These are phyloP conservation scores for Viridothelium virens DNA, from an alignment of 495 filamentous ascomycete genomes.

Conservation along the genomic window DNA sequence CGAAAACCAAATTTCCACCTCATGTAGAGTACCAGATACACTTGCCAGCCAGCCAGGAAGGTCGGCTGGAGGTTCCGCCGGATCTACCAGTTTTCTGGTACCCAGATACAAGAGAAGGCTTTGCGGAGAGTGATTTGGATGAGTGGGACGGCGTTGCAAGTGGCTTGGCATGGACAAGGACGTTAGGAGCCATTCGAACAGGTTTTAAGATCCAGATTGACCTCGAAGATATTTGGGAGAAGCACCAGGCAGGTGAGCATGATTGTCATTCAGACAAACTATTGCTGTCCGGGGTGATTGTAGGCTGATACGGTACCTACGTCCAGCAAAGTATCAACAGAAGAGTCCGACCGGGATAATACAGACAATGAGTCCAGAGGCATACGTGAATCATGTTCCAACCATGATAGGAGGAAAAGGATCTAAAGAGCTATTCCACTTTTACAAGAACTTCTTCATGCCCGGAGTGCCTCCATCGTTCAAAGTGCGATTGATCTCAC, in stretches of 20 bases:
- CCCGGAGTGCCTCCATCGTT: conserved; percentile 30
- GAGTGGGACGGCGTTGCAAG: conserved; percentile 48
- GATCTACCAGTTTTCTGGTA: conserved; percentile 42
- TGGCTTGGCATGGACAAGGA: conserved; percentile 49
- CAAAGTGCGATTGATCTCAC: conserved; percentile 28
- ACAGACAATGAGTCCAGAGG: conserved; percentile 28
- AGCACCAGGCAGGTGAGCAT: conserved; percentile 24
- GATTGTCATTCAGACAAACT: background rate
- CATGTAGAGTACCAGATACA: conserved; percentile 47
- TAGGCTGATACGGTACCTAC: background rate
- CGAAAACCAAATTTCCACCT: conserved; percentile 42
- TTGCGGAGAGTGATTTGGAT: conserved; percentile 49
- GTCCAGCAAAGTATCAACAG: background rate
- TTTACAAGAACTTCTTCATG: conserved; percentile 36
- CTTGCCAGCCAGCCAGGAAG: conserved; percentile 37
- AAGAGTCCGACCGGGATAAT: conserved; percentile 27
- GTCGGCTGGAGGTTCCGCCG: conserved; percentile 24
- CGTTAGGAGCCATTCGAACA: conserved; percentile 35
- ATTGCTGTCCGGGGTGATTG: background rate
- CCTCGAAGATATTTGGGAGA: conserved; percentile 32
- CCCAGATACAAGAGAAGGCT: conserved; percentile 44
- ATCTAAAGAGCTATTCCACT: conserved; percentile 28
- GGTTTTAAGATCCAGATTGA: conserved; percentile 32
- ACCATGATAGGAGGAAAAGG: conserved; percentile 34
- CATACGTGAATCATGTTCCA: conserved; percentile 34